Evolutionary conservation across 768 basidiomycete genomes (phyloP).

Genomic region (Suillus paluster): DNA sequence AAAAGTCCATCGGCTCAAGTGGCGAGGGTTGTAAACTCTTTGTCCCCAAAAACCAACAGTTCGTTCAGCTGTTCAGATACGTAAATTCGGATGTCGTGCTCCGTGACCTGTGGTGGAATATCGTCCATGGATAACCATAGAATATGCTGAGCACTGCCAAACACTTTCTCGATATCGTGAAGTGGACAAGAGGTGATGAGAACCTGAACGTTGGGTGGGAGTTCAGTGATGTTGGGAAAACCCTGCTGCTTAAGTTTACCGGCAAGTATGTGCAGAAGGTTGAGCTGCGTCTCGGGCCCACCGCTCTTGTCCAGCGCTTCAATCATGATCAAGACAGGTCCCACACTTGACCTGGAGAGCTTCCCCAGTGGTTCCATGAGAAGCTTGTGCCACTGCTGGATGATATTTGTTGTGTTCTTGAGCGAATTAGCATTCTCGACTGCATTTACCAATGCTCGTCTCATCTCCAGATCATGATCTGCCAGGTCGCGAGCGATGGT

Average conservation of each 20-base stretch:
- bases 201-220: slow-evolving; percentile 14
- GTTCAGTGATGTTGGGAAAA: neutral
- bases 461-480: slow-evolving; percentile 14
- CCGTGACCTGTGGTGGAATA: neutral
- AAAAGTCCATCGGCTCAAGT: slow-evolving; percentile 8
- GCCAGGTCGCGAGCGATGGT: slow-evolving; percentile 34
- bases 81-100: neutral
- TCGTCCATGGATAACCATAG: slow-evolving; percentile 1
- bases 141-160: neutral
- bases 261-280: slow-evolving; percentile 25
- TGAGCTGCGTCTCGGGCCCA: slow-evolving; percentile 8
- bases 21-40: neutral
- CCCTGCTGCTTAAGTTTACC: neutral
- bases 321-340: slow-evolving; percentile 28
- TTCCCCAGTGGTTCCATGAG: slow-evolving; percentile 16
- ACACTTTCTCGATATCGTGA: neutral
- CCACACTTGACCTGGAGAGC: slow-evolving; percentile 5
- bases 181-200: slow-evolving; percentile 15
- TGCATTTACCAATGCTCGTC: neutral
- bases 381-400: slow-evolving; percentile 21
- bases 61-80: neutral
- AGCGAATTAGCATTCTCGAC: slow-evolving; percentile 4
- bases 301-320: slow-evolving; percentile 28
- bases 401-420: neutral
- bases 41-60: neutral